Evolutionary conservation across 371 early-diverging fungal genomes (phyloP), one percentile per base, ranked within the genome.

Genomic region (Encephalitozoon romaleae): DNA sequence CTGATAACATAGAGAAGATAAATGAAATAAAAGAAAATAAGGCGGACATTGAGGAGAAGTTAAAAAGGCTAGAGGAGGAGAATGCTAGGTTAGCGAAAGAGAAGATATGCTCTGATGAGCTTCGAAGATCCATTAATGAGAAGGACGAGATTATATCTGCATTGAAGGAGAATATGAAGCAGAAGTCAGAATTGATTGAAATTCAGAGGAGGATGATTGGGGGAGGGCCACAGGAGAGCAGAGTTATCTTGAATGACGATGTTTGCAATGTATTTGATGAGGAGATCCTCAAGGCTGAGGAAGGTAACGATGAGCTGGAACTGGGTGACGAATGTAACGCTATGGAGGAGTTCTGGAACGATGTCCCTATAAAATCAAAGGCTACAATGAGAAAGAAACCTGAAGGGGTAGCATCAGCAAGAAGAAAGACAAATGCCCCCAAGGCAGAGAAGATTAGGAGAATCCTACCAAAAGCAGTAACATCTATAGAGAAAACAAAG

Each of bases 131-230:
- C 18, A 34, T 66, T 18, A 42, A 23, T n/a, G 67, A 66, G 49
- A 66, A 66, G 18, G 49, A 45, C 11, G 67, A 66, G 49, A 66
- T 66, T 41, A 66, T 66, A 45, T 42, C 30, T 26, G 43, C 49
- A 66, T 25, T 66, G 32, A 66, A 66, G 32, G 49, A 66, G 25
- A 42, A 66, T 6, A 45, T 66, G 49, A 66, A 25, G 67, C 45
- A 66, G 11, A 66, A 47, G 49, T 42, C 43, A 1, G 67, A 66
- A n/a, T 18, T 66, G 32, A 66, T 66, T 41, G 67, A 66, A n/a
- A 42, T 66, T 12, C 67, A 66, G 25, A 66, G 25, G 32, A 66
- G 23, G 12, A 45, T 66, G 30, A 42, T 66, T 66, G 49, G 4
- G 15, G n/a, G n/a, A 0, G 32, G n/a, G 0, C 6, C 28, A 32